Evolutionary conservation across 371 early-diverging fungal species (phyloP).

Genomic region (Capillidium heterosporum): DNA sequence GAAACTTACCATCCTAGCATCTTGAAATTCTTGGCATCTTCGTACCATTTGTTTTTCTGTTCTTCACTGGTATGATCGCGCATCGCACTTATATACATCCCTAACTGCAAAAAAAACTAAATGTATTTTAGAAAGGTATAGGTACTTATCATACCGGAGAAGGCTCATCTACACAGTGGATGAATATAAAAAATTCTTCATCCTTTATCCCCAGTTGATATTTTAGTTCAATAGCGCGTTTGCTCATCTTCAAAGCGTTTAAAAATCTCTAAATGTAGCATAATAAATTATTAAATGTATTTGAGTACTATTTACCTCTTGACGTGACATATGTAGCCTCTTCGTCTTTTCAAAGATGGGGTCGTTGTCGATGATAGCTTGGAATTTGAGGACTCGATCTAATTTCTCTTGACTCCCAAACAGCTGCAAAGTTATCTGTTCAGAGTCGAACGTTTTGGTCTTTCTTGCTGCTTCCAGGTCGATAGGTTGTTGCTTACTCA

Average conservation of each 20-base stretch:
- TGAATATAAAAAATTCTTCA: not conserved
- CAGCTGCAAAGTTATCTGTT: not conserved
- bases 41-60: conserved; percentile 32
- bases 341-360: not conserved
- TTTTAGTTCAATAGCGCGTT: not conserved
- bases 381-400: not conserved
- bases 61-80: conserved; percentile 33
- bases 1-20: conserved; percentile 31
- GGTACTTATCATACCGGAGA: not conserved
- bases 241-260: not conserved
- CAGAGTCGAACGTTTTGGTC: not conserved
- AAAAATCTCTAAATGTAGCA: not conserved
- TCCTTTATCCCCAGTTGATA: not conserved
- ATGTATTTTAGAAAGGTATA: not conserved
- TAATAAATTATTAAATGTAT: not conserved
- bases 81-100: conserved; percentile 42
- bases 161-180: not conserved
- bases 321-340: not conserved
- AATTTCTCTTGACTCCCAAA: not conserved
- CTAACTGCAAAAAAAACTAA: not conserved
- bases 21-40: conserved; percentile 27
- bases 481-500: not conserved
- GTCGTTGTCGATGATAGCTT: not conserved
- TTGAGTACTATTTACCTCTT: not conserved
- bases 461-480: not conserved